phyloP scores from a whole-genome alignment of 1,284 basidiomycete genomes.

The Austroboletus niveus region DNA sequence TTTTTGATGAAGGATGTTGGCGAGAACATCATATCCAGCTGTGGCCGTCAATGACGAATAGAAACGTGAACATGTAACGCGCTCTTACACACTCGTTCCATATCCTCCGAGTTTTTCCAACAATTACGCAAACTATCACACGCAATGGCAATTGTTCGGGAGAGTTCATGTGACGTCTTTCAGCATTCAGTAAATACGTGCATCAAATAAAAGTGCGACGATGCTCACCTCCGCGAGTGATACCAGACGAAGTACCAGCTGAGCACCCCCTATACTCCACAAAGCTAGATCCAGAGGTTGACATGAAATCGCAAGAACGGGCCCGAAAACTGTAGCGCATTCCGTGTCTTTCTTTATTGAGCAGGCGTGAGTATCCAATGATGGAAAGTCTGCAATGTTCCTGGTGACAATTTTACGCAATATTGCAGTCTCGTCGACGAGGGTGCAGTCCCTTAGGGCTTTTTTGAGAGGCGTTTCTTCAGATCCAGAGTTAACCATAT shows the following conservation, averaged over 20 bases:
- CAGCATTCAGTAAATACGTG: background rate
- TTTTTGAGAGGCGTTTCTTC: slow-evolving; percentile 43
- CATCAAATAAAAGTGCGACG: slow-evolving; percentile 1
- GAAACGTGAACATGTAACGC: background rate
- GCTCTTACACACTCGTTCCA: slow-evolving; percentile 76
- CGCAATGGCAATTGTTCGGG: slow-evolving; percentile 69
- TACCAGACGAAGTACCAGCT: slow-evolving; percentile 73
- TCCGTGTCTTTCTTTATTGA: background rate
- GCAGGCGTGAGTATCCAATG: slow-evolving; percentile 3
- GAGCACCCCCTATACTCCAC: slow-evolving; percentile 83
- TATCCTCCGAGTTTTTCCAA: slow-evolving; percentile 92
- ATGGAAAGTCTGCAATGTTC: slow-evolving; percentile 13
- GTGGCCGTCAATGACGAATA: slow-evolving; percentile 8
- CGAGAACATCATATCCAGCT: slow-evolving; percentile 89
- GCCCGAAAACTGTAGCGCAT: slow-evolving; percentile 35
- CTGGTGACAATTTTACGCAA: slow-evolving; percentile 50
- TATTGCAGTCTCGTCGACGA: slow-evolving; percentile 45
- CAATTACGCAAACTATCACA: slow-evolving; percentile 76
- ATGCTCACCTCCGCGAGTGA: slow-evolving; percentile 67
- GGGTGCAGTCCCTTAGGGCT: slow-evolving; percentile 52
- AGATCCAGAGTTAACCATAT: slow-evolving; percentile 37
- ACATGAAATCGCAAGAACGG: slow-evolving; percentile 61
- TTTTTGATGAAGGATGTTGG: slow-evolving; percentile 73
- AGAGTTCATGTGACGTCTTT: slow-evolving; percentile 72
- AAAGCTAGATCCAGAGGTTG: slow-evolving; percentile 73